These are phyloP conservation scores for Atkinsonella hypoxylon DNA, from an alignment of 2,329 filamentous ascomycete species.

Conservation along the genomic window DNA sequence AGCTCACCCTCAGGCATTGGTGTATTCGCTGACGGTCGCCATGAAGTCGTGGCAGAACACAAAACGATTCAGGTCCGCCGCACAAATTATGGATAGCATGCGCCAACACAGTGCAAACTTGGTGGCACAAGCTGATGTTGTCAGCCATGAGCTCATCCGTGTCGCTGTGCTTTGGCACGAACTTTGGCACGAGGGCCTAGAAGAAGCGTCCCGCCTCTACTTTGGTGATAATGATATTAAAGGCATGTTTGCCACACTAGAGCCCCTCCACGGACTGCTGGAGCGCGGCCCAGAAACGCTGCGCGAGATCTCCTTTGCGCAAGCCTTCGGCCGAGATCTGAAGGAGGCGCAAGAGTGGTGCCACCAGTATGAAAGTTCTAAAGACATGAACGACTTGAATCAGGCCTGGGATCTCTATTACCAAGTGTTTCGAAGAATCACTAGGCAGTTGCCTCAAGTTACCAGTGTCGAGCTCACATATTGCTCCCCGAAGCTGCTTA, in stretches of 20 bases:
- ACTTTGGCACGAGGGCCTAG: constrained; percentile 94
- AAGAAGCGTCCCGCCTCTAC: constrained; percentile 91
- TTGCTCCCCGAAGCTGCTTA: constrained; percentile 86
- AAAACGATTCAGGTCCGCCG: constrained; percentile 75
- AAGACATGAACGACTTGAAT: constrained; percentile 87
- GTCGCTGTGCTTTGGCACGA: constrained; percentile 98
- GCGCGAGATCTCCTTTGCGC: constrained; percentile 91
- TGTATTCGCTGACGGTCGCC: constrained; percentile 93
- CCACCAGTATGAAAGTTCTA: constrained; percentile 76
- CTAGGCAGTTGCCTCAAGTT: constrained; percentile 82
- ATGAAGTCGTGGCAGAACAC: constrained; percentile 86
- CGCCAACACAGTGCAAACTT: constrained; percentile 84
- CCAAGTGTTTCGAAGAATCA: constrained; percentile 93
- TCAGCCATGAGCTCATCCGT: constrained; percentile 92
- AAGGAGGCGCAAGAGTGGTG: constrained; percentile 95
- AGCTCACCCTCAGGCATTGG: constrained; percentile 87
- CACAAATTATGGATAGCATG: constrained; percentile 96
- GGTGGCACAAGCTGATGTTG: constrained; percentile 87
- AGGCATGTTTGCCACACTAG: constrained; percentile 87
- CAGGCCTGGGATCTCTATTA: constrained; percentile 99
- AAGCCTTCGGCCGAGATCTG: constrained; percentile 91
- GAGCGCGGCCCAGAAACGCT: constrained; percentile 87
- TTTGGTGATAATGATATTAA: constrained; percentile 97
- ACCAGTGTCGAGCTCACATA: constrained; percentile 91
- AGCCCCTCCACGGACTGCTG: constrained; percentile 82